phyloP scores from a whole-genome alignment of 768 basidiomycete species.

The Trametes cinnabarina region DNA sequence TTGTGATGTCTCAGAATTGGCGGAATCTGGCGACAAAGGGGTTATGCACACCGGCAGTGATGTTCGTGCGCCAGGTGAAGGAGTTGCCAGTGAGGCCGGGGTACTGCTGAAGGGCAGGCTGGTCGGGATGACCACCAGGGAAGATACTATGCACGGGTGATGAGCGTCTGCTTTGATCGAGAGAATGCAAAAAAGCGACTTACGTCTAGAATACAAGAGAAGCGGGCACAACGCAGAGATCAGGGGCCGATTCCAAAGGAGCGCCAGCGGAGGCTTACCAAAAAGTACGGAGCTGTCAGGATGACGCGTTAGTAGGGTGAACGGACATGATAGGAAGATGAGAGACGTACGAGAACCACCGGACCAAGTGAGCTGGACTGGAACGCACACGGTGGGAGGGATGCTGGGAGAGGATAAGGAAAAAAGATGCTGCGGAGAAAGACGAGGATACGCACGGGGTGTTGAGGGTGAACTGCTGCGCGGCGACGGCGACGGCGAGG shows the following conservation, averaged over 20 bases:
- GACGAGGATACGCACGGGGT: slow-evolving; percentile 59
- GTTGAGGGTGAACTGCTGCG: slow-evolving; percentile 49
- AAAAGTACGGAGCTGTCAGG: slow-evolving; percentile 54
- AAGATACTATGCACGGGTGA: slow-evolving; percentile 46
- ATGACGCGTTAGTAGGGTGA: slow-evolving; percentile 6
- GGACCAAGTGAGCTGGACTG: slow-evolving; percentile 51
- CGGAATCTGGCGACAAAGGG: not conserved
- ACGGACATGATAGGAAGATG: not conserved
- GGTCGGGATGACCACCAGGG: slow-evolving; percentile 46
- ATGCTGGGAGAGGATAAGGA: slow-evolving; percentile 31
- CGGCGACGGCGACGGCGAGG: slow-evolving; percentile 39
- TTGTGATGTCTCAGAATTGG: not conserved
- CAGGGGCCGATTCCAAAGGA: not conserved
- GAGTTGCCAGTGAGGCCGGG: slow-evolving; percentile 38
- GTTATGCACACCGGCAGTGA: slow-evolving; percentile 40
- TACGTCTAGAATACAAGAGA: slow-evolving; percentile 23
- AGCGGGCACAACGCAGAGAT: not conserved
- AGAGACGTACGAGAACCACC: slow-evolving; percentile 52
- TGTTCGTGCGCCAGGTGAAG: slow-evolving; percentile 56
- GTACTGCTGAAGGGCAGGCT: slow-evolving; percentile 46
- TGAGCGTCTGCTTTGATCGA: too few species aligned
- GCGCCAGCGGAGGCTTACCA: slow-evolving; percentile 45
- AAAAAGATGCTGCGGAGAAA: slow-evolving; percentile 7
- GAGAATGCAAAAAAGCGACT: slow-evolving; percentile 28
- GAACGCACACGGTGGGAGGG: slow-evolving; percentile 48